phyloP scores from a whole-genome alignment of 1,139 yeast species.

The Candida gigantensis region DNA sequence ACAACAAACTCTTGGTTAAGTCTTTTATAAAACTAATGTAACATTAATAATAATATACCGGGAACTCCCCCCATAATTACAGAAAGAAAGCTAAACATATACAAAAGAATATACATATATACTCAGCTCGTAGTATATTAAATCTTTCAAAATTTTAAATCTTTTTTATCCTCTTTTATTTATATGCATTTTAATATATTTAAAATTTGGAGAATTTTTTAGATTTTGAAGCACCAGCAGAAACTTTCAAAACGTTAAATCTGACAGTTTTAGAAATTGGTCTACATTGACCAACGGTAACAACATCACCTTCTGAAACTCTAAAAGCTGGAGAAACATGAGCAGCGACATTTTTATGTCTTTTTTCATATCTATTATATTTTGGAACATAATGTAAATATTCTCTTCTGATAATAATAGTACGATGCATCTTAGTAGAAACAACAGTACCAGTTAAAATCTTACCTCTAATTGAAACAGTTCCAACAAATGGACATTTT shows the following conservation, averaged over 20 bases:
- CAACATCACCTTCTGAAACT: constrained; percentile 98
- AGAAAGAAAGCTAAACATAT: constrained; percentile 11
- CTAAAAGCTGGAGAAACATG: constrained; percentile 99
- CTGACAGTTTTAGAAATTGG: constrained; percentile 99
- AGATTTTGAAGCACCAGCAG: constrained; percentile 84
- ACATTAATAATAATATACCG: constrained; percentile 6
- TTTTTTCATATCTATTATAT: constrained; percentile 99
- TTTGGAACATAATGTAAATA: constrained; percentile 99
- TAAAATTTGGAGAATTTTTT: constrained; percentile 97
- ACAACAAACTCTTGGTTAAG: too few species aligned
- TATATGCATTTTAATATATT: constrained; percentile 19
- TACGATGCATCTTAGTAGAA: constrained; percentile 99
- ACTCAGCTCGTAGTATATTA: constrained; percentile 1
- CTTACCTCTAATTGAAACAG: constrained; percentile 98
- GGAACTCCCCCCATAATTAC: constrained; percentile 2
- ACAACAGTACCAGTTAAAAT: constrained; percentile 98
- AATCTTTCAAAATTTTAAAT: too few species aligned
- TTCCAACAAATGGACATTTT: constrained; percentile 99
- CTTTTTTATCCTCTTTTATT: constrained; percentile 6
- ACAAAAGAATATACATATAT: constrained; percentile 7
- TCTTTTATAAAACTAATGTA: constrained; percentile 2
- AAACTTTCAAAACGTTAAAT: constrained; percentile 98
- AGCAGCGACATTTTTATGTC: constrained; percentile 99
- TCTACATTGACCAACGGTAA: constrained; percentile 99
- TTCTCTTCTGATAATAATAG: constrained; percentile 99